Conservation (phyloP, 805 yeast species). For the Schwanniomyces polymorphus region DNA sequence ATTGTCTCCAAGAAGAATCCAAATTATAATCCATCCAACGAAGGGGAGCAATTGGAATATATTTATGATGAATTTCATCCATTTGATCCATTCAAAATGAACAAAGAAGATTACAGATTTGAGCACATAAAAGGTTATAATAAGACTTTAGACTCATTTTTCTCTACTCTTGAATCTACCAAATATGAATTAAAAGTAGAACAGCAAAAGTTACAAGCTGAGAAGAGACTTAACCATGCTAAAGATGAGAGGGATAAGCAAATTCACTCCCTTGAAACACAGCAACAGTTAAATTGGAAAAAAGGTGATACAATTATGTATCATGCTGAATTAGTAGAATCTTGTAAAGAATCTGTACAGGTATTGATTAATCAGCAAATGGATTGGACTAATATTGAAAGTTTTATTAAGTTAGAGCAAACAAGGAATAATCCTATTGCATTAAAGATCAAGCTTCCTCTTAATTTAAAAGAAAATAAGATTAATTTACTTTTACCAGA, state of each 20-base stretch:
- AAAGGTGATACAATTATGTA: conserved; percentile 75
- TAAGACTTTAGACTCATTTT: conserved; percentile 77
- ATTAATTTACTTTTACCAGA: conserved; percentile 58
- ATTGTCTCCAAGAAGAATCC: conserved; percentile 65
- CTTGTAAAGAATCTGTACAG: conserved; percentile 68
- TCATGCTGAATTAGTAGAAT: conserved; percentile 69
- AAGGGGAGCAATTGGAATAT: conserved; percentile 42
- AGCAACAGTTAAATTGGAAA: conserved; percentile 60
- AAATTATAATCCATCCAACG: conserved; percentile 39
- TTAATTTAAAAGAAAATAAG: conserved; percentile 68
- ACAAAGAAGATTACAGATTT: conserved; percentile 28
- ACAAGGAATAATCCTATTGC: conserved; percentile 66
- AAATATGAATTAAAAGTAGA: conserved; percentile 74
- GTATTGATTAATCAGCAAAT: conserved; percentile 73
- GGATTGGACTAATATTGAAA: conserved; percentile 93
- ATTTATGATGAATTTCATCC: conserved; percentile 72
- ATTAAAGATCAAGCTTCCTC: conserved; percentile 57
- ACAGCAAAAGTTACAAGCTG: conserved; percentile 73
- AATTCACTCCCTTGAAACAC: conserved; percentile 60
- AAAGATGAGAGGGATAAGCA: conserved; percentile 69
- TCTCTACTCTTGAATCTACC: conserved; percentile 81
- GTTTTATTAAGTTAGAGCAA: conserved; percentile 68
- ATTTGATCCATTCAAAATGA: conserved; percentile 50
- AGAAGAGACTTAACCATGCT: conserved; percentile 72
- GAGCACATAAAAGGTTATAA: conserved; percentile 66